These are phyloP conservation scores for Meredithiella fracta DNA, from an alignment of 2,329 filamentous ascomycete species.

Conservation along the genomic window DNA sequence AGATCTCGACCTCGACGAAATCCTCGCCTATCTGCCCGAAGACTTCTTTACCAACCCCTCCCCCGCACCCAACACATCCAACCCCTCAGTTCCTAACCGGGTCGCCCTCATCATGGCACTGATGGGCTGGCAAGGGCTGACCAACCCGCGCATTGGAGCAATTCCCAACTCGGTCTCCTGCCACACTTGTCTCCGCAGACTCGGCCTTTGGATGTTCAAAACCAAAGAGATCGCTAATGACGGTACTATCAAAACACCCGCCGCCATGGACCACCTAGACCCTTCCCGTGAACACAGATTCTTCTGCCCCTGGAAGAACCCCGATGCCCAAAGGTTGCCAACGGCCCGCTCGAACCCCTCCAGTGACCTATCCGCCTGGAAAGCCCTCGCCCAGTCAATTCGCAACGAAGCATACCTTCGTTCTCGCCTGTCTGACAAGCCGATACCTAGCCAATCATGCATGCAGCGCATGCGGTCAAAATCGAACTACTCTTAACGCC, in stretches of 20 bases:
- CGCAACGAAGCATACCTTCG: constrained; percentile 42
- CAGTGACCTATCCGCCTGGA: constrained; percentile 35
- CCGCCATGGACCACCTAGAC: constrained; percentile 51
- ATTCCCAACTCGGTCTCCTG: constrained; percentile 64
- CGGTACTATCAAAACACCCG: constrained; percentile 37
- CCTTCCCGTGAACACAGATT: constrained; percentile 59
- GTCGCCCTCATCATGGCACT: constrained; percentile 53
- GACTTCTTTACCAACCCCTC: constrained; percentile 37
- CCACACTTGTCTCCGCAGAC: constrained; percentile 67
- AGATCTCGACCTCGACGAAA: constrained; percentile 32
- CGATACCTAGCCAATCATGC: not conserved
- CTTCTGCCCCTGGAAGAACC: constrained; percentile 68
- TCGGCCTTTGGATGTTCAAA: constrained; percentile 90
- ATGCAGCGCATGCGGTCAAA: constrained; percentile 12
- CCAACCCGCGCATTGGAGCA: constrained; percentile 35
- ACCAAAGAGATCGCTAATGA: constrained; percentile 47
- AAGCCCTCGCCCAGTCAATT: constrained; percentile 35
- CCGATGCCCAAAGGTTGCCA: constrained; percentile 37
- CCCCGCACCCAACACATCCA: constrained; percentile 16
- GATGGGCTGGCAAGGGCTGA: constrained; percentile 59
- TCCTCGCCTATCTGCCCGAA: constrained; percentile 33
- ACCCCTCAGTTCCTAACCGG: constrained; percentile 31
- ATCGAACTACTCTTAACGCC: constrained; percentile 10
- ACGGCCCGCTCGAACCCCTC: constrained; percentile 21
- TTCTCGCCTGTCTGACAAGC: constrained; percentile 6